Evolutionary conservation across 2,329 filamentous ascomycete genomes (phyloP), one percentile per base, ranked within the genome.

Genomic region (Zymoseptoria crescenta): DNA sequence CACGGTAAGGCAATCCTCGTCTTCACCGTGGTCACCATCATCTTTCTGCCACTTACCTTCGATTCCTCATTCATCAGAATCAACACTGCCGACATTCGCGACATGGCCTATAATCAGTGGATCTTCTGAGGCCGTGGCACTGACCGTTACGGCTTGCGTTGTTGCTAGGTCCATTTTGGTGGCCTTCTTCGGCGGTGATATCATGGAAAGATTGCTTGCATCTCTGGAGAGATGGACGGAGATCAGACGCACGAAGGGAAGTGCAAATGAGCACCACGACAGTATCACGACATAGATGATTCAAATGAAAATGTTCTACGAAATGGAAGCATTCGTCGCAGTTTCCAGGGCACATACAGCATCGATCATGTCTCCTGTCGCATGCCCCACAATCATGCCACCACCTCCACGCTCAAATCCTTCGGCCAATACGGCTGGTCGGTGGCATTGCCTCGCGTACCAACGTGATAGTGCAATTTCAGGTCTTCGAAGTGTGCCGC

Each of bases 391-490:
- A 48, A 48, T 27, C 24, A 51, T 51, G 8, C 54, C 19, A 64
- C 57, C 41, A 64, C 28, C 48, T 64, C 63, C 10, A 64, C 63
- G 29, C 41, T 60, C 56, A 67, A 51, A 58, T 68, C 62, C 13
- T 61, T 54, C 2, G 80, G 80, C 79, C 80, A 83, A 48, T 64
- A 67, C 4, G 79, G 68, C 63, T 74, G 61, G 66, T 83, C 80
- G 2, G 77, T 70, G 1, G 80, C 80, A 67, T 83, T 83, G 7
- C 73, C 73, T 64, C 80, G 72, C 3, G 79, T 80, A 1, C 79
- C 78, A 19, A 83, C 72, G 59, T 80, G 77, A 64, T 74, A 82
- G 29, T 71, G 70, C 52, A 79, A 67, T 54, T 76, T 64, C 4
- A 80, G 74, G 29, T 69, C 65, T 21, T 71, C 66, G 54, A 75